phyloP scores from a whole-genome alignment of 352 stramenopile species.

The Elongisporangium undulatum region DNA sequence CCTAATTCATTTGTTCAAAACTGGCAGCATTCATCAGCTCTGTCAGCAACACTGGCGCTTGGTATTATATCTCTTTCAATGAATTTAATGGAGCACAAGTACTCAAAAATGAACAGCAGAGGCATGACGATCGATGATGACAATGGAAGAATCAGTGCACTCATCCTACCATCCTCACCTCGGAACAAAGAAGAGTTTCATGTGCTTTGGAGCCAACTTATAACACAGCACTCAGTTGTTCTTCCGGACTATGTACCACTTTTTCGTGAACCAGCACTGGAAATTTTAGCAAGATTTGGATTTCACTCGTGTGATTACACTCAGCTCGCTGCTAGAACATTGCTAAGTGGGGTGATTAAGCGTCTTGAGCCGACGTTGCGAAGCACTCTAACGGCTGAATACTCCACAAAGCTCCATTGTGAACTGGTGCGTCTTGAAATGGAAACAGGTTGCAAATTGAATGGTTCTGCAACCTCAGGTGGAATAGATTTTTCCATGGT shows the following conservation, averaged over 20 bases:
- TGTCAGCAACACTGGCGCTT: slow-evolving; percentile 63
- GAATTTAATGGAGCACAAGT: slow-evolving; percentile 81
- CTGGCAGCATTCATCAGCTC: slow-evolving; percentile 70
- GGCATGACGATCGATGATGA: slow-evolving; percentile 5
- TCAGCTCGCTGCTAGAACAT: slow-evolving; percentile 58
- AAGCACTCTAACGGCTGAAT: slow-evolving; percentile 58
- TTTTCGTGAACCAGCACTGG: slow-evolving; percentile 68
- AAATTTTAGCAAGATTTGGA: slow-evolving; percentile 65
- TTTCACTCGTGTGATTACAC: slow-evolving; percentile 79
- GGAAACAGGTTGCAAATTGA: slow-evolving; percentile 40
- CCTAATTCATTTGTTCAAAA: slow-evolving; percentile 40
- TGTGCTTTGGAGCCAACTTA: slow-evolving; percentile 82
- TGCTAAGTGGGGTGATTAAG: slow-evolving; percentile 78
- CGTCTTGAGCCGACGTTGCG: slow-evolving; percentile 38
- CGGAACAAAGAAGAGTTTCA: slow-evolving; percentile 83
- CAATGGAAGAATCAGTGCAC: neutral
- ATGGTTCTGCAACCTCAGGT: slow-evolving; percentile 13
- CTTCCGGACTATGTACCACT: slow-evolving; percentile 64
- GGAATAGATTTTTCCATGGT: slow-evolving; percentile 30
- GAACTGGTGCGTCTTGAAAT: slow-evolving; percentile 73
- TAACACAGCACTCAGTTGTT: slow-evolving; percentile 81
- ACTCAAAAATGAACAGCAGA: slow-evolving; percentile 23
- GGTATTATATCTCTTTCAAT: slow-evolving; percentile 75
- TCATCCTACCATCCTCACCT: slow-evolving; percentile 23
- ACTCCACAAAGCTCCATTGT: slow-evolving; percentile 74